Percentiles rank a stretch among this genome's conserved stretches.
These are phyloP conservation scores for Penicillium lagena DNA, from an alignment of 495 filamentous ascomycete species.

Conservation along the genomic window DNA sequence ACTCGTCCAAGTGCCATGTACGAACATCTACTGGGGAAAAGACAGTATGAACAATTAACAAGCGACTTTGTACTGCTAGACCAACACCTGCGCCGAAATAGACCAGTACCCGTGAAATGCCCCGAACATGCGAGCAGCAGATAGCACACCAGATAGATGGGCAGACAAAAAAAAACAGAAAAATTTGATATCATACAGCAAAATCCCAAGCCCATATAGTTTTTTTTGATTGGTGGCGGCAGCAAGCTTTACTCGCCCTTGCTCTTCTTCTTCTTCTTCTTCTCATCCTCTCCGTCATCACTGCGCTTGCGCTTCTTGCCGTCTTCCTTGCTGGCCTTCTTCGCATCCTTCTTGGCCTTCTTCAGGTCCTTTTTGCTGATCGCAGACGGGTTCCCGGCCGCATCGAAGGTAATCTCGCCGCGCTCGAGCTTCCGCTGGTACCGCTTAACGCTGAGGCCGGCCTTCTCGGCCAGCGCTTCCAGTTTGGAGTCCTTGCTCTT, in stretches of 20 bases:
- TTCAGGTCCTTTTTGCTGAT: conserved; percentile 71
- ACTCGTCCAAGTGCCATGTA: no score
- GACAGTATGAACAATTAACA: conserved; percentile 27
- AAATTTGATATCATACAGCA: conserved; percentile 45
- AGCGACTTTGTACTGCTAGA: conserved; percentile 23
- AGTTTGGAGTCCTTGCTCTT: conserved; percentile 42
- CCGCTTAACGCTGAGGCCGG: conserved; percentile 59
- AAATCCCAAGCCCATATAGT: conserved; percentile 26
- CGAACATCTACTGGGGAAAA: neutral
- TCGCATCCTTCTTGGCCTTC: conserved; percentile 62
- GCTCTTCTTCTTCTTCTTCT: conserved; percentile 58
- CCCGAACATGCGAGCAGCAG: conserved; percentile 31
- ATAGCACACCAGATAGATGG: neutral
- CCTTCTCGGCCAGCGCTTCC: conserved; percentile 50
- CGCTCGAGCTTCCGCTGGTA: conserved; percentile 67
- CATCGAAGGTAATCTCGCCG: conserved; percentile 56
- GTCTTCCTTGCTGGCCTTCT: conserved; percentile 46
- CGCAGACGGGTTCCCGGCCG: conserved; percentile 52
- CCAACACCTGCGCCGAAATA: conserved; percentile 22
- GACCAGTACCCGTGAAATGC: conserved; percentile 35
- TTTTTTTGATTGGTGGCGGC: conserved; percentile 6
- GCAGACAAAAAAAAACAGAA: conserved; percentile 24
- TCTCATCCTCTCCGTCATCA: conserved; percentile 39
- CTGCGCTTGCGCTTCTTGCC: conserved; percentile 53
- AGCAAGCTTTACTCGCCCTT: conserved; percentile 36